Evolutionary conservation across 176 grass and related monocot genomes (phyloP).

Genomic region (Oropetium thomaeum): DNA sequence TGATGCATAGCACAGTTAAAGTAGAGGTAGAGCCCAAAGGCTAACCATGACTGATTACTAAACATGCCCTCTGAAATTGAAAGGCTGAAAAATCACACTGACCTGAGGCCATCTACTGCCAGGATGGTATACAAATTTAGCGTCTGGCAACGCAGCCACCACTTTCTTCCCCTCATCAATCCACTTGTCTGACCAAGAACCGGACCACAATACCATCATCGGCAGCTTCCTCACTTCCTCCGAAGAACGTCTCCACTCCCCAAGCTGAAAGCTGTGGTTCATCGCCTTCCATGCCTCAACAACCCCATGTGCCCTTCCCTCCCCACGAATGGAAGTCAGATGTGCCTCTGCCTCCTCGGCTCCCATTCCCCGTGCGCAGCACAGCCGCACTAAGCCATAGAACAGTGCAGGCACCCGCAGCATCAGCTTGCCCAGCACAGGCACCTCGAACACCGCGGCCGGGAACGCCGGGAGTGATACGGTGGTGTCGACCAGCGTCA

Average conservation of each 20-base stretch:
- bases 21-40: not conserved
- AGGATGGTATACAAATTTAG: conserved; percentile 70
- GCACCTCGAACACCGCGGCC: conserved; percentile 51
- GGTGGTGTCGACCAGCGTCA: conserved; percentile 62
- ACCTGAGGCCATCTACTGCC: conserved; percentile 90
- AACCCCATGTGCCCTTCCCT: conserved; percentile 42
- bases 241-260: conserved; percentile 46
- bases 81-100: conserved; percentile 4
- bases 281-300: conserved; percentile 58
- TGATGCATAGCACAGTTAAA: not conserved
- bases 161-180: conserved; percentile 72
- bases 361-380: conserved; percentile 55
- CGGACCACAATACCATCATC: conserved; percentile 72
- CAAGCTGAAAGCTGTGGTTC: conserved; percentile 83
- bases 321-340: conserved; percentile 40
- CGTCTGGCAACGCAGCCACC: conserved; percentile 32
- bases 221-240: conserved; percentile 52
- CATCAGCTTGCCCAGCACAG: conserved; percentile 49
- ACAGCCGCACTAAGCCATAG: conserved; percentile 55
- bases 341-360: conserved; percentile 41
- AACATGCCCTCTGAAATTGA: not conserved
- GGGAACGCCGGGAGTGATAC: conserved; percentile 61
- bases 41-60: not conserved
- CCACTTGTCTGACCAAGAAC: conserved; percentile 78
- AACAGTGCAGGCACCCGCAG: conserved; percentile 56